phyloP scores from a whole-genome alignment of 2,329 filamentous ascomycete genomes.

The Colletotrichum echinochloae region DNA sequence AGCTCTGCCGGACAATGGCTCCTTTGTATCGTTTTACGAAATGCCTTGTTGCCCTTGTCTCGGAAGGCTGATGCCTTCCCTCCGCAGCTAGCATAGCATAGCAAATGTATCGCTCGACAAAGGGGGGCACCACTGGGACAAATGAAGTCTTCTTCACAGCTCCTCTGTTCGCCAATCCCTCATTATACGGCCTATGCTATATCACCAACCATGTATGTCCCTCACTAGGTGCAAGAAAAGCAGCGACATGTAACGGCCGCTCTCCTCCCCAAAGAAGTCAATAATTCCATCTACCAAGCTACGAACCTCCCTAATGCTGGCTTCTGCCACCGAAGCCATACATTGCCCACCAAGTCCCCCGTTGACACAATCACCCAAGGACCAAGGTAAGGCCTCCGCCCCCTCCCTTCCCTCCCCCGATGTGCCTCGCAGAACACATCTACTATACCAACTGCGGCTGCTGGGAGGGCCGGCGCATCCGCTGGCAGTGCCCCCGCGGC shows the following conservation, averaged over 20 bases:
- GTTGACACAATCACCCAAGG: not conserved
- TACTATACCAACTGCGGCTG: constrained; percentile 37
- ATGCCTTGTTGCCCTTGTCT: not conserved
- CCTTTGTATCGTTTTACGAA: not conserved
- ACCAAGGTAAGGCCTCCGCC: not conserved
- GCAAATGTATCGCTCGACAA: not conserved
- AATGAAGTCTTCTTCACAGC: not conserved
- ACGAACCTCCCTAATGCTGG: not conserved
- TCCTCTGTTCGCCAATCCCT: not conserved
- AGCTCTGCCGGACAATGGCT: not conserved
- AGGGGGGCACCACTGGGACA: not conserved
- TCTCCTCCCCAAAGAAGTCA: not conserved
- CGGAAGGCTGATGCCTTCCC: not conserved
- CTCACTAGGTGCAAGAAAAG: not conserved
- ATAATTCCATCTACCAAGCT: not conserved
- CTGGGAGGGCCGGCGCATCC: constrained; percentile 30
- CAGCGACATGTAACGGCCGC: not conserved
- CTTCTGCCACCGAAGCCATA: not conserved
- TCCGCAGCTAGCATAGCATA: not conserved
- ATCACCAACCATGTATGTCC: too few relatives aligned
- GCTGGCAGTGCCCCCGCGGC: constrained; percentile 15
- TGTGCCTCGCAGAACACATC: constrained; percentile 40
- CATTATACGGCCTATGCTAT: not conserved
- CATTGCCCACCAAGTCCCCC: not conserved
- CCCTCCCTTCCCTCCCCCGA: not conserved